Conservation (phyloP, 148 eudicot genomes). For the Chenopodium formosanum region DNA sequence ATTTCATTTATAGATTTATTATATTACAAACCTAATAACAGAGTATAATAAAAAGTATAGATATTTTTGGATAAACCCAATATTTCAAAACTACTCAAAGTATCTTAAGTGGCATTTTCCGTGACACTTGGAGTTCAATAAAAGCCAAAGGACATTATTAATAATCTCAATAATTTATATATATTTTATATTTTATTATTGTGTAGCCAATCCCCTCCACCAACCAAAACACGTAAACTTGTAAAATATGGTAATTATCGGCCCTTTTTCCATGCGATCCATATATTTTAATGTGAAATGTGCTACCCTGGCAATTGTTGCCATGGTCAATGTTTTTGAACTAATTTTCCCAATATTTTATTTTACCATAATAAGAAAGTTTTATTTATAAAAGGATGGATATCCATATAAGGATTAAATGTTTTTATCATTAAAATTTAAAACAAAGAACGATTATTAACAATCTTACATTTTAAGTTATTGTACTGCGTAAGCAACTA, state of each 20-base stretch:
- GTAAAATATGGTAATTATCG: not conserved
- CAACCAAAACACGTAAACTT: constrained; percentile 3
- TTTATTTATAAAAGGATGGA: no score
- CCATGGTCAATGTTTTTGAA: not conserved
- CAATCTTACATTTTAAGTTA: no score
- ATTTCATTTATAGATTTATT: not conserved
- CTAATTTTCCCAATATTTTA: not conserved
- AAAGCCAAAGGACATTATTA: constrained; percentile 18
- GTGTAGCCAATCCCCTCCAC: constrained; percentile 7
- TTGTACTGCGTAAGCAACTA: no score
- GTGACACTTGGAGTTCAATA: constrained; percentile 29
- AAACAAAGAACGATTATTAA: no score
- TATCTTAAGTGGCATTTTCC: not conserved
- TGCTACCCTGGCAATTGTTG: not conserved
- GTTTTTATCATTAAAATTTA: no score
- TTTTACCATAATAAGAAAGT: no score
- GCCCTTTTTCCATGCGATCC: not conserved
- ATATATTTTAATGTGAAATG: not conserved
- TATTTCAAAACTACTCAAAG: not conserved
- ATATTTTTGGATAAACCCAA: not conserved
- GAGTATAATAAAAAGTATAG: not conserved
- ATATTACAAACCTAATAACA: not conserved
- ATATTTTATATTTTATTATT: not conserved
- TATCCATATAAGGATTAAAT: no score
- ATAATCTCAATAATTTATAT: not conserved